Evolutionary conservation across 1,139 yeast species (phyloP).

Genomic region (Yamadazyma trypodendri): DNA sequence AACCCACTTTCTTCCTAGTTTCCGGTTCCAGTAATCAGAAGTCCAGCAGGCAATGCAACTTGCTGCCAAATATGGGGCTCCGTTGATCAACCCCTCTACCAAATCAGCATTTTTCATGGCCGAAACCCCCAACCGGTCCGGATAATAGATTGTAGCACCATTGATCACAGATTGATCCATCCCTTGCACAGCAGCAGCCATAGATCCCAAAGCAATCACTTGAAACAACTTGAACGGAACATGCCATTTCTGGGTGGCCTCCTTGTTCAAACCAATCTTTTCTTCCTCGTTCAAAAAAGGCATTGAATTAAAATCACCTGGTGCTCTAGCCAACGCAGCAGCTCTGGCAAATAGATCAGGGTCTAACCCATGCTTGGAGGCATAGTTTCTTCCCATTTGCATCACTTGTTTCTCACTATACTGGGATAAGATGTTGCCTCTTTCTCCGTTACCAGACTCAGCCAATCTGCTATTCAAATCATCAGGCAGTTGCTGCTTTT

Average conservation of each 20-base stretch:
- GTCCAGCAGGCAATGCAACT: constrained; percentile 72
- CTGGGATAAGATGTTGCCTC: constrained; percentile 60
- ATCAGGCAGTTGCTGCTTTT: constrained; percentile 14
- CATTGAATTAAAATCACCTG: constrained; percentile 59
- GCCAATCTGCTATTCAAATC: constrained; percentile 25
- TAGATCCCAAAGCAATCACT: constrained; percentile 71
- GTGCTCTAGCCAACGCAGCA: constrained; percentile 74
- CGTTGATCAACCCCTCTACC: constrained; percentile 73
- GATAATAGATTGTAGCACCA: constrained; percentile 79
- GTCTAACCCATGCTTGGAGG: constrained; percentile 59
- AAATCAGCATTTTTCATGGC: constrained; percentile 55
- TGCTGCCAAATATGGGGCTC: constrained; percentile 81
- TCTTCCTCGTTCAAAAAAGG: constrained; percentile 59
- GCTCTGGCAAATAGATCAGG: constrained; percentile 69
- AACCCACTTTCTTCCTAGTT: constrained; percentile 71
- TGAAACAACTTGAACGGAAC: constrained; percentile 60
- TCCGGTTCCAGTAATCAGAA: constrained; percentile 65
- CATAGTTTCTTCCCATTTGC: constrained; percentile 72
- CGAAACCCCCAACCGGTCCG: constrained; percentile 52
- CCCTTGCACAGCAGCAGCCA: constrained; percentile 92
- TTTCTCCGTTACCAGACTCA: constrained; percentile 24
- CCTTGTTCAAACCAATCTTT: constrained; percentile 51
- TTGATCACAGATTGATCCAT: constrained; percentile 89
- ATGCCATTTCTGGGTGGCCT: constrained; percentile 63
- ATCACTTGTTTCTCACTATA: constrained; percentile 65